Conservation (phyloP, 257 asterid genomes). For the Salvia miltiorrhiza region DNA sequence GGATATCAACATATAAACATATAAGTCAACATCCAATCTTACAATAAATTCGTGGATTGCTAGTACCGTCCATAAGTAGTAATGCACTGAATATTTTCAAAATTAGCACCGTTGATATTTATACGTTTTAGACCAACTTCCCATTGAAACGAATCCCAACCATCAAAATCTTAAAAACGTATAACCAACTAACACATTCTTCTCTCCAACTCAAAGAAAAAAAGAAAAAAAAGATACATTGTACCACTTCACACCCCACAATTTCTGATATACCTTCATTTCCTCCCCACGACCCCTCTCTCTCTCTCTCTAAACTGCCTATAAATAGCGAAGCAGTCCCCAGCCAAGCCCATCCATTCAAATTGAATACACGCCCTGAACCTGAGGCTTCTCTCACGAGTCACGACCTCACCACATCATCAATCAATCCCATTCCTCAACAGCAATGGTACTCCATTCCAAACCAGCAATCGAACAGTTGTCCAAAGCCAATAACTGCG, state of each 20-base stretch:
- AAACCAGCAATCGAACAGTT: constrained; percentile 40
- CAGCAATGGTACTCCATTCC: constrained; percentile 46
- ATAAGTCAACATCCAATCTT: too few species aligned
- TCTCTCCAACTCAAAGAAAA: too few species aligned
- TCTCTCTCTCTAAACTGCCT: constrained; percentile 3
- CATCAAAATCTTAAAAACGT: too few species aligned
- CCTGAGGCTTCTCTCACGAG: too few species aligned
- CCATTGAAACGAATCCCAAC: too few species aligned
- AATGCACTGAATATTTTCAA: too few species aligned
- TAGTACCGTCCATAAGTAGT: too few species aligned
- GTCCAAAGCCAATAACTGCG: constrained; percentile 17
- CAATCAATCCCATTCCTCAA: not conserved
- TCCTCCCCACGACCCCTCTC: constrained; percentile 1
- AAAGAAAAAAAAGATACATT: not conserved
- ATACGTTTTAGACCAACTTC: too few species aligned
- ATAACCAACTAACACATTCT: too few species aligned
- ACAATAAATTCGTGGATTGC: too few species aligned
- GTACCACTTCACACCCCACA: constrained; percentile 1
- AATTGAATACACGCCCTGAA: not conserved
- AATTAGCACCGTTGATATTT: too few species aligned
- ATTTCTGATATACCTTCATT: constrained; percentile 11
- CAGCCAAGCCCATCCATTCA: not conserved
- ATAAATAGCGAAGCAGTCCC: constrained; percentile 33
- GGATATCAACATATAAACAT: too few species aligned
- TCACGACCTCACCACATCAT: not conserved